Evolutionary conservation across 2,329 filamentous ascomycete species (phyloP), one percentile per base, ranked within the genome.

Genomic region (Pseudodiploospora longispora): DNA sequence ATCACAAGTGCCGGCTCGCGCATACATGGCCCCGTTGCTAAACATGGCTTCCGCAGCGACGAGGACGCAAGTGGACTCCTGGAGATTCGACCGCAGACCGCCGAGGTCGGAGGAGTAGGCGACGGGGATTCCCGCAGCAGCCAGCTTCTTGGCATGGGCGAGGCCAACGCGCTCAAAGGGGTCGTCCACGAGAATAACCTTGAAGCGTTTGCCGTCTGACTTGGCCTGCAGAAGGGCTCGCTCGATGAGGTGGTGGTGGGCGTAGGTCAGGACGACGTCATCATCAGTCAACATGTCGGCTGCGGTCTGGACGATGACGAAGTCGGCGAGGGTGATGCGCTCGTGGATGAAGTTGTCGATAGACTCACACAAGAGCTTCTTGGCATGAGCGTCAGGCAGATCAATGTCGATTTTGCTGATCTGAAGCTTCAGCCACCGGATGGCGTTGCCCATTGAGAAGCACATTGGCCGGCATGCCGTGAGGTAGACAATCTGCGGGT

Each of bases 371-470:
- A 98, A 76, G 28, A 81, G 72, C 45, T 82, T 76, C 68, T 95
- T 96, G 28, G 90, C 90, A 39, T 87, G 81, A 19, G 79, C 69
- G 60, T 98, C 91, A 30, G 87, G 81, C 2, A 84, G 78, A 54
- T 90, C 85, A 35, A 91, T 88, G 56, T 96, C 89, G 47, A 96
- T 83, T 55, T 88, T 88, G 56, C 87, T 85, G 59, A 98, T 91
- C 57, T 88, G 81, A 39, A 95, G 80, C 71, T 98, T 98, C 40
- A 98, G 76, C 75, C 89, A 91, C 43, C 93, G 81, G 60, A 98
- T 95, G 32, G 89, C 89, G 63, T 97, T 98, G 48, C 93, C 93
- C 83, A 97, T 95, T 50, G 87, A 88, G 65, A 95, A 93, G 53
- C 87, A 94, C 67, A 98, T 86, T 31, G 93, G 90, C n/a, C 93